phyloP scores from a whole-genome alignment of 2,329 filamentous ascomycete species.

The Pyrenochaeta sp. region DNA sequence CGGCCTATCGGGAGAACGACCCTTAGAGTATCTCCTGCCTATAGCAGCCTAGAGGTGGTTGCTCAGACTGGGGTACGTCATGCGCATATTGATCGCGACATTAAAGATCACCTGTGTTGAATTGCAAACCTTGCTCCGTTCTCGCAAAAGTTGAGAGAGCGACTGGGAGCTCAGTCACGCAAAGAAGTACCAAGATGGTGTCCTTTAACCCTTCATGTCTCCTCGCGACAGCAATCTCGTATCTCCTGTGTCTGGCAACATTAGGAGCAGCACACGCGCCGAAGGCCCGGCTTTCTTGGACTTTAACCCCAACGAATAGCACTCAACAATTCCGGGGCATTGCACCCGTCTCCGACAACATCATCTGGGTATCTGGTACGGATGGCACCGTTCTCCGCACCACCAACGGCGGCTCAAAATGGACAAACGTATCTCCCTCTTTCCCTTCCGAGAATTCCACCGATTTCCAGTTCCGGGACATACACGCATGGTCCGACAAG shows the following conservation, averaged over 20 bases:
- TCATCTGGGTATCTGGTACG: slow-evolving; percentile 38
- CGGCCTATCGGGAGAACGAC: too few species aligned
- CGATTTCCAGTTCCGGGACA: slow-evolving; percentile 37
- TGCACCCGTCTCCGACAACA: slow-evolving; percentile 24
- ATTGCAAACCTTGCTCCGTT: neutral
- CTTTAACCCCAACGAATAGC: slow-evolving; percentile 33
- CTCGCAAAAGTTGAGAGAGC: neutral
- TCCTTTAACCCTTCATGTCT: neutral
- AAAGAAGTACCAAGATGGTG: neutral
- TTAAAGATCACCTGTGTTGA: neutral
- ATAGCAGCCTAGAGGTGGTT: slow-evolving; percentile 6
- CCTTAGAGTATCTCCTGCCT: slow-evolving; percentile 4
- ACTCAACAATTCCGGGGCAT: slow-evolving; percentile 39
- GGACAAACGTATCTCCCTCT: slow-evolving; percentile 35
- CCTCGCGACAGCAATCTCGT: neutral
- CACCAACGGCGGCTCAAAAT: slow-evolving; percentile 30
- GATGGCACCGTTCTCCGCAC: slow-evolving; percentile 38
- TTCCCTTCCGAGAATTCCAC: slow-evolving; percentile 30
- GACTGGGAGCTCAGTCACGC: neutral
- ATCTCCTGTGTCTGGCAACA: slow-evolving; percentile 1
- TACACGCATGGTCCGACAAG: slow-evolving; percentile 34
- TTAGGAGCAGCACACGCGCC: slow-evolving; percentile 1
- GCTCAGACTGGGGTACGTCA: slow-evolving; percentile 1
- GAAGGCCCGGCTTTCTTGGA: slow-evolving; percentile 20
- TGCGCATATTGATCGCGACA: neutral